phyloP scores from a whole-genome alignment of 768 basidiomycete species.

The Russula ochroleuca region DNA sequence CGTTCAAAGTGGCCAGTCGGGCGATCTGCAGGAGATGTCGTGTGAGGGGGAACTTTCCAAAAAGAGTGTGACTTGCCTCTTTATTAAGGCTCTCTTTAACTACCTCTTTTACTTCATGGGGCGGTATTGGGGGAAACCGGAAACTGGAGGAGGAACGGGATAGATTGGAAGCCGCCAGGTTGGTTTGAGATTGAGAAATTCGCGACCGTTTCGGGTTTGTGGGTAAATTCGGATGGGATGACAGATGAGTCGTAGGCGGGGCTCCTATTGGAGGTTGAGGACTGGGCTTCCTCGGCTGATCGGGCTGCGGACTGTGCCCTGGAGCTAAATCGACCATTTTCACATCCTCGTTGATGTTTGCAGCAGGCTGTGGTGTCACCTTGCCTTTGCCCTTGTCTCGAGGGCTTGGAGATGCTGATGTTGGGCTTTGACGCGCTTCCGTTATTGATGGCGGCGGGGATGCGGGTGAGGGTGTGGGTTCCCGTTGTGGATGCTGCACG shows the following conservation, averaged over 20 bases:
- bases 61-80: constrained; percentile 10
- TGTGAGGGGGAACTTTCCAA: not conserved
- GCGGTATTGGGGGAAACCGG: constrained; percentile 18
- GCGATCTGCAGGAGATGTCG: constrained; percentile 3
- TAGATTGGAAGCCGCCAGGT: not conserved
- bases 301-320: constrained; percentile 12
- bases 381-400: constrained; percentile 24
- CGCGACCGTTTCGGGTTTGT: constrained; percentile 15
- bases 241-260: not conserved
- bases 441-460: constrained; percentile 10
- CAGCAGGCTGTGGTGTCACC: constrained; percentile 5
- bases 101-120: constrained; percentile 15
- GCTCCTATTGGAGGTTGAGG: constrained; percentile 15
- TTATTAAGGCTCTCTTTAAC: constrained; percentile 22
- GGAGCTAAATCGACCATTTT: constrained; percentile 17
- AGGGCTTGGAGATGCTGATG: not conserved
- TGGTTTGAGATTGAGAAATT: constrained; percentile 6
- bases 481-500: constrained; percentile 9
- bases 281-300: constrained; percentile 16
- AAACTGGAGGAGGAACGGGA: constrained; percentile 17
- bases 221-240: constrained; percentile 3
- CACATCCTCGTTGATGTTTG: constrained; percentile 18
- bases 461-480: constrained; percentile 6
- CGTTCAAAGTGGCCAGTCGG: constrained; percentile 20
- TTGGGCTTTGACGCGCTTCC: not conserved